A percentile compares a stretch with the other conserved stretches of the same genome.
phyloP scores from a whole-genome alignment of 1,284 basidiomycete genomes.

The Puccinia triticina region DNA sequence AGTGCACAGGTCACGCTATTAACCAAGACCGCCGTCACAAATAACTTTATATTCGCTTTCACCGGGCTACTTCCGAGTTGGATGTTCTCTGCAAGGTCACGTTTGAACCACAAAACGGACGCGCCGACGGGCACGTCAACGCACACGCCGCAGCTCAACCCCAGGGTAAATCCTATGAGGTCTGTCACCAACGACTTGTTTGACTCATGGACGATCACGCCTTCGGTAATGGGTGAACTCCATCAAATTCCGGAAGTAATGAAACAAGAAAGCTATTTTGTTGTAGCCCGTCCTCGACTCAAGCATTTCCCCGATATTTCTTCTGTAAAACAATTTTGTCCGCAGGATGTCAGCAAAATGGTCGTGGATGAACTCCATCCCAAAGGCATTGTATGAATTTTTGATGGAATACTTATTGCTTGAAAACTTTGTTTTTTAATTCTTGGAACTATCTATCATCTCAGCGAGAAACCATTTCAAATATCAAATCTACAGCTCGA shows the following conservation, averaged over 20 bases:
- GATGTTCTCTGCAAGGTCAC: slow-evolving; percentile 12
- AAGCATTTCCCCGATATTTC: slow-evolving; percentile 8
- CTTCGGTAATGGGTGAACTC: not conserved
- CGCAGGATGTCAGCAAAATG: too few species aligned
- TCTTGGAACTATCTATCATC: too few species aligned
- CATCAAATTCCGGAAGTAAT: not conserved
- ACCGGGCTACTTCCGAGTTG: not conserved
- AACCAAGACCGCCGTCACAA: not conserved
- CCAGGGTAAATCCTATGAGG: too few species aligned
- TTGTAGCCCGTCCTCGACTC: not conserved
- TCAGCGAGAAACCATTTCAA: too few species aligned
- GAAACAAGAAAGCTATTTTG: slow-evolving; percentile 5
- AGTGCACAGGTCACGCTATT: not conserved
- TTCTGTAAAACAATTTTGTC: not conserved
- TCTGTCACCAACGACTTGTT: not conserved
- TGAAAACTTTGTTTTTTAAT: too few species aligned
- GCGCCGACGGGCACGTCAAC: not conserved
- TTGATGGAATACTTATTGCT: too few species aligned
- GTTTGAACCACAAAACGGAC: not conserved
- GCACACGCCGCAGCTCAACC: not conserved
- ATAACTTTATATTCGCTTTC: not conserved
- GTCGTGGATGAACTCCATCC: too few species aligned
- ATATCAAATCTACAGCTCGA: too few species aligned
- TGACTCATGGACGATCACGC: not conserved
- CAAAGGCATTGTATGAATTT: too few species aligned